phyloP scores from a whole-genome alignment of 2,329 filamentous ascomycete genomes.

The Cephalotrichum gorgonifer region DNA sequence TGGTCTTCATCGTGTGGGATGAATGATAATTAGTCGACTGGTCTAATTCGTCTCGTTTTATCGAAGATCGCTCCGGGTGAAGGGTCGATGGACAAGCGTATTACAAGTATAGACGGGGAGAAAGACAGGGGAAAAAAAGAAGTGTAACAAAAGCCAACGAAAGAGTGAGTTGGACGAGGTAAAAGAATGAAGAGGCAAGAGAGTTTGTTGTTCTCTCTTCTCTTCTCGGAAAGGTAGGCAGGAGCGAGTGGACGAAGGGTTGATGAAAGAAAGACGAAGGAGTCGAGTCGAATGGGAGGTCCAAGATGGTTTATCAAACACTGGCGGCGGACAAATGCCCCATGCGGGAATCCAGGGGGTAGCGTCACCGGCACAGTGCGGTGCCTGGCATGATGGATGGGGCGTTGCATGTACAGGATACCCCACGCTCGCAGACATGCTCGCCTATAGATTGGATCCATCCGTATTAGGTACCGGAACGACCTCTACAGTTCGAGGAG shows the following conservation, averaged over 20 bases:
- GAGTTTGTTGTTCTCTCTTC: neutral
- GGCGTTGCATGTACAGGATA: neutral
- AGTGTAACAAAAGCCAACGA: slow-evolving; percentile 3
- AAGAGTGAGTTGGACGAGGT: slow-evolving; percentile 1
- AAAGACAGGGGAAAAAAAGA: neutral
- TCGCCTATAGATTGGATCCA: no score
- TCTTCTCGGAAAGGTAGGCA: neutral
- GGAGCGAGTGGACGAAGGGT: slow-evolving; percentile 3
- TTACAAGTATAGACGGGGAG: slow-evolving; percentile 2
- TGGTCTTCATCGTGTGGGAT: slow-evolving; percentile 37
- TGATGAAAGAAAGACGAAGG: neutral
- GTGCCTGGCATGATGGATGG: neutral
- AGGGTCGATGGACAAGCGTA: neutral
- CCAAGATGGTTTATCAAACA: slow-evolving; percentile 5
- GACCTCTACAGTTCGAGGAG: no score
- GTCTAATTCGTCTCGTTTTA: neutral
- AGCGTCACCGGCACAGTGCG: neutral
- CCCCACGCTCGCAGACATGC: neutral
- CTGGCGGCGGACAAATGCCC: neutral
- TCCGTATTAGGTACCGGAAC: no score
- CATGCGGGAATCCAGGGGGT: neutral
- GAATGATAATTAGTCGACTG: neutral
- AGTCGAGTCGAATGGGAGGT: neutral
- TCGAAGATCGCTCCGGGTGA: neutral
- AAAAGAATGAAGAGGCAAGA: neutral